Evolutionary conservation across 768 basidiomycete species (phyloP).

Genomic region (Rhizopogon rudus): DNA sequence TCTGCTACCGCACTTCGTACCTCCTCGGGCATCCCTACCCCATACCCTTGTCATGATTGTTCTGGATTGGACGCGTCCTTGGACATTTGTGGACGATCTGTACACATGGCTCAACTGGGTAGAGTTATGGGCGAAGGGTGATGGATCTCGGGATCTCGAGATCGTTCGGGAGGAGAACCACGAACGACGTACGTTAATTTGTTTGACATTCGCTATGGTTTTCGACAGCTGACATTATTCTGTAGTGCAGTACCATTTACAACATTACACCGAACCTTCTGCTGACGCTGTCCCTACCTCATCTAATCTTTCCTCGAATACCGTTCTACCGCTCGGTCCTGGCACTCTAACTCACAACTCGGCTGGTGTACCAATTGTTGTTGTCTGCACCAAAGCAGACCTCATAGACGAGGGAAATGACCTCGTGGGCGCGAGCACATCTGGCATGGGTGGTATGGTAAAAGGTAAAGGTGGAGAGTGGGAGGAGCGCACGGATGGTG

Average conservation of each 20-base stretch:
- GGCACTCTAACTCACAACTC: conserved; percentile 86
- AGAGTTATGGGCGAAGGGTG: conserved; percentile 72
- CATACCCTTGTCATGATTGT: conserved; percentile 80
- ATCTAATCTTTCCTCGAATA: conserved; percentile 54
- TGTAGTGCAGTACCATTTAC: conserved; percentile 81
- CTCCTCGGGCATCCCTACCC: conserved; percentile 58
- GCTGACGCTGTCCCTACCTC: conserved; percentile 58
- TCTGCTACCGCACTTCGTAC: conserved; percentile 74
- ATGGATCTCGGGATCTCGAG: conserved; percentile 62
- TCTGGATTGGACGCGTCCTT: conserved; percentile 94
- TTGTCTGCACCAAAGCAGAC: conserved; percentile 92
- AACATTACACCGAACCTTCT: conserved; percentile 85
- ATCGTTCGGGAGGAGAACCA: conserved; percentile 75
- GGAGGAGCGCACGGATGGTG: conserved; percentile 93
- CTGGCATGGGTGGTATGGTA: conserved; percentile 87
- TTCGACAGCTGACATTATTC: conserved; percentile 4
- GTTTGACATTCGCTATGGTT: not conserved
- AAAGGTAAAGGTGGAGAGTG: conserved; percentile 89
- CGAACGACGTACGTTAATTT: conserved; percentile 64
- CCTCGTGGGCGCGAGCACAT: conserved; percentile 59
- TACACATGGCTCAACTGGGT: conserved; percentile 84
- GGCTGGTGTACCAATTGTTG: conserved; percentile 81
- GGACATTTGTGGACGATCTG: conserved; percentile 84
- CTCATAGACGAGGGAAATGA: conserved; percentile 82
- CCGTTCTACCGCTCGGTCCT: conserved; percentile 75